These are phyloP conservation scores for Xanthoconium stramineum DNA, from an alignment of 768 basidiomycete species.

Conservation along the genomic window DNA sequence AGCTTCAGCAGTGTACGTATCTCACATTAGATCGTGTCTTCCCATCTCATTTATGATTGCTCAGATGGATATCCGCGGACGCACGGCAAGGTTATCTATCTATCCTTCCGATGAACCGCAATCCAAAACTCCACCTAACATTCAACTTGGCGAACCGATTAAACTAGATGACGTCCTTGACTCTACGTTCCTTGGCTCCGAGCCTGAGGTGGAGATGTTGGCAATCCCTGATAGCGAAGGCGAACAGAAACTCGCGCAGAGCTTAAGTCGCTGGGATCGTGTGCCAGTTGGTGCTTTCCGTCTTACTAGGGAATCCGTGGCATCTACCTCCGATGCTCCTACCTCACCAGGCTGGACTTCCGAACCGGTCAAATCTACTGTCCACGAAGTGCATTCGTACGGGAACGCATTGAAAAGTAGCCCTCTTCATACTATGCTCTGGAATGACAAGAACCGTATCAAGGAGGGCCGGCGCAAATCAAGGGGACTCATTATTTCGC, in stretches of 20 bases:
- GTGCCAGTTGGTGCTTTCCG: slow-evolving; percentile 74
- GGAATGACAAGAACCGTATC: slow-evolving; percentile 34
- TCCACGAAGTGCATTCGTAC: slow-evolving; percentile 24
- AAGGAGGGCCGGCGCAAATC: slow-evolving; percentile 26
- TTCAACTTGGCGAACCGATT: slow-evolving; percentile 47
- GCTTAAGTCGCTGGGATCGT: slow-evolving; percentile 67
- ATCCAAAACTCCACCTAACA: slow-evolving; percentile 34
- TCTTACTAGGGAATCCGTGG: slow-evolving; percentile 44
- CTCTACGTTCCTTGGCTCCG: slow-evolving; percentile 63
- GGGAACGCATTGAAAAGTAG: slow-evolving; percentile 50
- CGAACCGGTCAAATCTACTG: slow-evolving; percentile 22
- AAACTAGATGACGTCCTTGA: slow-evolving; percentile 75
- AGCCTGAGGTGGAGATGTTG: slow-evolving; percentile 37
- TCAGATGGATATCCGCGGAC: slow-evolving; percentile 32
- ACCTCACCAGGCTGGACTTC: slow-evolving; percentile 30
- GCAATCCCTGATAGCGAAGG: slow-evolving; percentile 34
- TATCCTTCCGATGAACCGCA: slow-evolving; percentile 35
- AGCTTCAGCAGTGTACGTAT: slow-evolving; percentile 38
- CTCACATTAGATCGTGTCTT: slow-evolving; percentile 2
- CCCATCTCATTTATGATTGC: slow-evolving; percentile 3
- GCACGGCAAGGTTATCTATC: slow-evolving; percentile 34
- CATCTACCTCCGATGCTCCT: slow-evolving; percentile 26
- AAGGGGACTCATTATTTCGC: slow-evolving; percentile 43
- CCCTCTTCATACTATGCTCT: slow-evolving; percentile 56
- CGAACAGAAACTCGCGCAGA: slow-evolving; percentile 42